Base-by-base conservation (phyloP, 2,329 filamentous ascomycete genomes). In the Thyridium curvatum region DNA sequence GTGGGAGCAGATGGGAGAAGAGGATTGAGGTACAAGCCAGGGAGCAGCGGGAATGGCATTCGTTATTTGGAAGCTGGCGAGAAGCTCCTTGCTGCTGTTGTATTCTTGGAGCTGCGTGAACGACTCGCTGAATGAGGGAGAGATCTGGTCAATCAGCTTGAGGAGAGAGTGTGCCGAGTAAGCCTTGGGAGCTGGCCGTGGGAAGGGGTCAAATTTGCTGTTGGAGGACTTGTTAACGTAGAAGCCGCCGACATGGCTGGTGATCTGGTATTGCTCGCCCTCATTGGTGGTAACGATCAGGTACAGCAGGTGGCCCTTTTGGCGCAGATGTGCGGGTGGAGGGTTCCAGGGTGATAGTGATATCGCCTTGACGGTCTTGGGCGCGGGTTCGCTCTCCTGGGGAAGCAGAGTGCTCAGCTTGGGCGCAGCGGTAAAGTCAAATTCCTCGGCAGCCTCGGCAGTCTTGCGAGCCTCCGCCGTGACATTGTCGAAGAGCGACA, bases 221-320 rank as follows among this genome's bases (percentile, higher is more conserved):
- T 93, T 96, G 39, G 88, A 93, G 21, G 86, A 96, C 64, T 90
- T 95, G 74, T 95, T 98, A 55, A 97, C 85, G 61, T 84, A 98
- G 71, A 98, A 98, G 15, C 93, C 93, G 12, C 89, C 90, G 37
- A 95, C 85, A 53, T 96, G 88, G 12, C 87, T 80, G 9, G 94
- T 98, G 55, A 98, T 84, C 61, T 96, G 89, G 62, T 85, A 82
- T 61, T 94, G 88, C 66, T 98, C 93, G 46, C 90, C 90, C 64
- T 98, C 93, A 52, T 88, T 91, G 41, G 90, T 97, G 13, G 84
- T 91, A 32, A 93, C 74, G 46, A 88, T 74, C 15, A 98, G 74
- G 62, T 98, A 98, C 35, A 98, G 74, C 41, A 98, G 70, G 60
- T 98, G 93, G 16, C 93, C 93, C 57, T 86, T 88, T 57, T 94